phyloP scores from a whole-genome alignment of 768 basidiomycete genomes.

The Filobasidium wieringae region DNA sequence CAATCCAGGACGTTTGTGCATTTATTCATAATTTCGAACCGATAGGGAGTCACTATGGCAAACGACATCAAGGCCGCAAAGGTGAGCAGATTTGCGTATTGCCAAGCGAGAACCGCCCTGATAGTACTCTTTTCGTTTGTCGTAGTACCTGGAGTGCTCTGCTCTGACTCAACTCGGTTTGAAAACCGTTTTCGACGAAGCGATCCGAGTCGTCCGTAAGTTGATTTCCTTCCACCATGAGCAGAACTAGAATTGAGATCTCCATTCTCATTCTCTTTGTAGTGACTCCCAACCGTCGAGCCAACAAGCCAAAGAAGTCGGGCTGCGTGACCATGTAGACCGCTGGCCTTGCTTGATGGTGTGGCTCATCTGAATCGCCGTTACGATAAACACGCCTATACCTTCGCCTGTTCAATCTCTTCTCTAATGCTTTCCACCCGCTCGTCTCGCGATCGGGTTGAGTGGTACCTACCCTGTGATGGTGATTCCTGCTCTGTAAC shows the following conservation, averaged over 20 bases:
- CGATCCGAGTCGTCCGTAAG: slow-evolving; percentile 55
- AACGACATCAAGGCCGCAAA: slow-evolving; percentile 88
- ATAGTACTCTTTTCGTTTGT: neutral
- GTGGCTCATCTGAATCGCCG: no score
- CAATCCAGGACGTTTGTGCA: no score
- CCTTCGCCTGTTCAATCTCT: no score
- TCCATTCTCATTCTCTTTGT: neutral
- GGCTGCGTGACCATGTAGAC: slow-evolving; percentile 40
- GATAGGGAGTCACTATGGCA: slow-evolving; percentile 67
- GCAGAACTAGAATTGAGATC: neutral
- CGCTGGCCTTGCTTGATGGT: no score
- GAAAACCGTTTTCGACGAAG: slow-evolving; percentile 41
- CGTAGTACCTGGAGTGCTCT: slow-evolving; percentile 34
- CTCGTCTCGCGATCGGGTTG: no score
- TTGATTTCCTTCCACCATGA: neutral
- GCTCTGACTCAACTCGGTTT: slow-evolving; percentile 38
- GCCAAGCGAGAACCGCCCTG: neutral
- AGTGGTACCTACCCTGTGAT: no score
- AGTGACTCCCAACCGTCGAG: slow-evolving; percentile 16
- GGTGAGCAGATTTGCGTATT: slow-evolving; percentile 18
- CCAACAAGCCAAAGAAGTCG: slow-evolving; percentile 36
- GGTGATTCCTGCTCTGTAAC: no score
- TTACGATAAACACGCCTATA: no score
- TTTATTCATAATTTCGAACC: no score
- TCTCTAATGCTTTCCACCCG: no score